These are phyloP conservation scores for Curvularia sp. DNA, from an alignment of 2,329 filamentous ascomycete species.

Conservation along the genomic window DNA sequence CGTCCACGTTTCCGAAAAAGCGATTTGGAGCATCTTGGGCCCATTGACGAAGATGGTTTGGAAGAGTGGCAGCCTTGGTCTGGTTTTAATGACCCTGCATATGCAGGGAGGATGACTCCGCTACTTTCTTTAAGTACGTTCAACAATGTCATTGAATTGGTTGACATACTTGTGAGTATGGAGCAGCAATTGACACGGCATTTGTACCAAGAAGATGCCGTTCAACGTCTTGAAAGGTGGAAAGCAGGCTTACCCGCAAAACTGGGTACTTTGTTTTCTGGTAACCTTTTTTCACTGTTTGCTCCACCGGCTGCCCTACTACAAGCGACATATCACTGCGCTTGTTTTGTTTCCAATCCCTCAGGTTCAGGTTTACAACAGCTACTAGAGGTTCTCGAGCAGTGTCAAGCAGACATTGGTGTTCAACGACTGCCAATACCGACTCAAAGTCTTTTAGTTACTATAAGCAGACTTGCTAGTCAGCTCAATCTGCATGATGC, in stretches of 20 bases:
- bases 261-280: slow-evolving; percentile 32
- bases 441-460: slow-evolving; percentile 34
- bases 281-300: slow-evolving; percentile 16
- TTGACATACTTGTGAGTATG: slow-evolving; percentile 33
- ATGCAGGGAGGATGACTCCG: slow-evolving; percentile 34
- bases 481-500: slow-evolving; percentile 24
- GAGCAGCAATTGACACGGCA: slow-evolving; percentile 1
- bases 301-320: slow-evolving; percentile 42
- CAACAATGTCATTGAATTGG: slow-evolving; percentile 56
- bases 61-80: slow-evolving; percentile 80
- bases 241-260: slow-evolving; percentile 39
- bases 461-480: slow-evolving; percentile 27
- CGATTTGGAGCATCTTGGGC: slow-evolving; percentile 58
- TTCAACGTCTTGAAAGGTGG: slow-evolving; percentile 50
- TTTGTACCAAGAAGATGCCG: slow-evolving; percentile 31
- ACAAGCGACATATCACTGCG: slow-evolving; percentile 38
- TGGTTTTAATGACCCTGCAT: slow-evolving; percentile 51
- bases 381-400: slow-evolving; percentile 37
- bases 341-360: slow-evolving; percentile 31
- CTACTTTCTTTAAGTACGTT: slow-evolving; percentile 61
- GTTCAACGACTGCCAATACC: slow-evolving; percentile 39
- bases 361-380: slow-evolving; percentile 29
- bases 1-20: slow-evolving; percentile 59
- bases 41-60: slow-evolving; percentile 68
- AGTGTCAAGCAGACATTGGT: slow-evolving; percentile 32